These are phyloP conservation scores for Apiotrichum porosum DNA, from an alignment of 1,284 basidiomycete genomes.

Conservation along the genomic window DNA sequence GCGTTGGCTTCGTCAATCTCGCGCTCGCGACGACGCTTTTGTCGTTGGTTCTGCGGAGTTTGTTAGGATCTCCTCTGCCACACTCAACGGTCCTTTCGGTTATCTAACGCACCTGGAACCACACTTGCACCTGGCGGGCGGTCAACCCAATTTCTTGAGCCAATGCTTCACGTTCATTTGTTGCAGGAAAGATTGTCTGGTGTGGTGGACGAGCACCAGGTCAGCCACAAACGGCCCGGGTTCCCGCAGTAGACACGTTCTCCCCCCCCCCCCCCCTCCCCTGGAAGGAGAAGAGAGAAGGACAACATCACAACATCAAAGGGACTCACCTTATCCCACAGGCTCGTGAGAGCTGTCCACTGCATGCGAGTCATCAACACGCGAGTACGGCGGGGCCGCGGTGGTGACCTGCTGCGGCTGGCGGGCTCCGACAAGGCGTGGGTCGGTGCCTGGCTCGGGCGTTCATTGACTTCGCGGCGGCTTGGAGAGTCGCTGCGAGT, in stretches of 20 bases:
- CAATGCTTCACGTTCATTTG: constrained; percentile 31
- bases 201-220: too few species aligned
- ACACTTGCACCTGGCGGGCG: constrained; percentile 46
- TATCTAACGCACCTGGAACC: constrained; percentile 42
- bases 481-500: too few species aligned
- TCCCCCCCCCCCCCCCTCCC: too few species aligned
- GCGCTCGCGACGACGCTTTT: constrained; percentile 34
- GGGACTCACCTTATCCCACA: constrained; percentile 21
- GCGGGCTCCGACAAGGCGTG: constrained; percentile 1
- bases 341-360: constrained; percentile 11
- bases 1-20: constrained; percentile 11
- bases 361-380: constrained; percentile 27
- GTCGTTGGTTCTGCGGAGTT: constrained; percentile 42
- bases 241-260: too few species aligned
- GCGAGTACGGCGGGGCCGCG: constrained; percentile 20
- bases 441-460: too few species aligned
- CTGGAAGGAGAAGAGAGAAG: too few species aligned
- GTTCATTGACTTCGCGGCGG: too few species aligned
- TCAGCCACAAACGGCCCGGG: background rate
- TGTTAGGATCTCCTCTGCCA: too few species aligned
- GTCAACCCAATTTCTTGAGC: constrained; percentile 37
- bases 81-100: background rate
- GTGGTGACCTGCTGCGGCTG: background rate
- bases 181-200: constrained; percentile 42
- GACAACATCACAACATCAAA: background rate